Percentiles rank a stretch among this genome's conserved stretches.
phyloP scores from a whole-genome alignment of 805 yeast species.

The Candida nemodendra region DNA sequence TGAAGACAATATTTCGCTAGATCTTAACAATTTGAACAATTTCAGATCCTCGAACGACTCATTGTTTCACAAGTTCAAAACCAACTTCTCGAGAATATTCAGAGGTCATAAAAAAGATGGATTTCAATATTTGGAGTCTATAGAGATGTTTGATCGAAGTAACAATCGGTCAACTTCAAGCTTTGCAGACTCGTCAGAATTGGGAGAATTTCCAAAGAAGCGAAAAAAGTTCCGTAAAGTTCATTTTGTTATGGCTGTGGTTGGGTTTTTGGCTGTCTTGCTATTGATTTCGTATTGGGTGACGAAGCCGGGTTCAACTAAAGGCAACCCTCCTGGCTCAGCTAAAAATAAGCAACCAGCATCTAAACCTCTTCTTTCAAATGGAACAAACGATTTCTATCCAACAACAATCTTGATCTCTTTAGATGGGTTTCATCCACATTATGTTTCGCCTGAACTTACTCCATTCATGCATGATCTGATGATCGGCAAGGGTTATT shows the following conservation, averaged over 20 bases:
- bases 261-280: slow-evolving; percentile 7
- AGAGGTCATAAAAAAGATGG: slow-evolving; percentile 3
- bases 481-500: slow-evolving; percentile 50
- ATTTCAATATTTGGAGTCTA: slow-evolving; percentile 22
- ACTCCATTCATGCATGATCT: slow-evolving; percentile 74
- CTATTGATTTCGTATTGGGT: slow-evolving; percentile 6
- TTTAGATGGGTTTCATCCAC: slow-evolving; percentile 90
- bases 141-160: slow-evolving; percentile 29
- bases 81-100: slow-evolving; percentile 7
- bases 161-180: slow-evolving; percentile 20
- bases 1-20: slow-evolving; percentile 16
- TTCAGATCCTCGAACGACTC: slow-evolving; percentile 5
- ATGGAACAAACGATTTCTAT: slow-evolving; percentile 67
- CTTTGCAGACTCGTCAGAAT: slow-evolving; percentile 21
- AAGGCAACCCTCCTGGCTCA: neutral
- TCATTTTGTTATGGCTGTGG: slow-evolving; percentile 6
- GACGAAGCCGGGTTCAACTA: slow-evolving; percentile 6
- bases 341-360: neutral
- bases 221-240: slow-evolving; percentile 10
- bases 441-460: slow-evolving; percentile 58
- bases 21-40: slow-evolving; percentile 6
- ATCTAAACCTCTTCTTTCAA: slow-evolving; percentile 35
- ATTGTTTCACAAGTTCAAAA: slow-evolving; percentile 8
- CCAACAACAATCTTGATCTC: slow-evolving; percentile 83
- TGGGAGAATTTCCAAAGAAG: slow-evolving; percentile 1